Base-by-base conservation (phyloP, 140 eudicot genomes). In the Senecio squalidus region DNA sequence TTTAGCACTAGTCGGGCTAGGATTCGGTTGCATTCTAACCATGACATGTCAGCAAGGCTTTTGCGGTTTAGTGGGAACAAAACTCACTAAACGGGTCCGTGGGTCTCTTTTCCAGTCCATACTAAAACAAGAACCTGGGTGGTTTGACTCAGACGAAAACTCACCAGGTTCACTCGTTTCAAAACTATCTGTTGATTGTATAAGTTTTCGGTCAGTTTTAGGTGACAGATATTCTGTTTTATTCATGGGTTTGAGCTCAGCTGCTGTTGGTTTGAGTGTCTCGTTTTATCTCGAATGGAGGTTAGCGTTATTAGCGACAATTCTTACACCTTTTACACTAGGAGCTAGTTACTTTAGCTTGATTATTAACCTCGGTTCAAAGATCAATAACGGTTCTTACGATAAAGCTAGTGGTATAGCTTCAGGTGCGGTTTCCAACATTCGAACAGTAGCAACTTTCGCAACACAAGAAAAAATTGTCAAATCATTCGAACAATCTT, bases 21-120 rank as follows among this genome's bases (percentile, higher is more conserved):
- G 96, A 25, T 64, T 83, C 23, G 94, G 86, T 11, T 80, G 94
- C 43, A 87, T 83, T 34, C 65, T 83, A 28, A 40, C 86, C 24
- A 87, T 87, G 96, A 83, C 86, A 2, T 78, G 82, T 16, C 94
- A 87, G 57, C 96, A 87, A 65, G 96, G 96, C 14, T 81, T 87
- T 73, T 87, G 94, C 9, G 94, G 96, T 36, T 87, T 80, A 89
- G 89, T 89, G 2, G 96, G 96, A 14, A 80, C 96, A 24, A 87
- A 74, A 68, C 96, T 87, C 64, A 83, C 89, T 0, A 81, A 63
- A 63, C 58, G 96, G 47, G 89, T 83, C 28, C 74, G 94, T 24
- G 60, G 66, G 23, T 40, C 38, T 25, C 73, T 84, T 48, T 78
- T 88, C 64, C 73, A 49, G 18, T 63, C 94, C 4, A 84, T 88